A percentile compares a stretch with the other conserved stretches of the same genome.
Evolutionary conservation across 768 basidiomycete genomes (phyloP).

Genomic region (Pholiota molesta): DNA sequence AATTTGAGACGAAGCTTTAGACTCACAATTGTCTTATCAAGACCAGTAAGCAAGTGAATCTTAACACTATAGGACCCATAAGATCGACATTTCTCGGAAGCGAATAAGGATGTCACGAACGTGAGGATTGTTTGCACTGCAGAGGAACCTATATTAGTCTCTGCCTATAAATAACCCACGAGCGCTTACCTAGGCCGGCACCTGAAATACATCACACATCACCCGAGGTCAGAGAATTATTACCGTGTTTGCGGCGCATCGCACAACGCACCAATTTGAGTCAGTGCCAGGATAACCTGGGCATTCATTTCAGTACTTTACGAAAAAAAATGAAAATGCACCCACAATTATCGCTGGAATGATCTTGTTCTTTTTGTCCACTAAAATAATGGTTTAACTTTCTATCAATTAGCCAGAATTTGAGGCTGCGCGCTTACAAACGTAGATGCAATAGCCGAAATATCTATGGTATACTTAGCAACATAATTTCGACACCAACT

Average conservation of each 20-base stretch:
- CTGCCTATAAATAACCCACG: background rate
- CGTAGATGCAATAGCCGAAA: slow-evolving; percentile 22
- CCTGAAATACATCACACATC: background rate
- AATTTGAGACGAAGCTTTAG: background rate
- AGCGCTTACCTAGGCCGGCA: slow-evolving; percentile 9
- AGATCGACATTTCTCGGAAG: background rate
- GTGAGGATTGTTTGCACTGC: slow-evolving; percentile 8
- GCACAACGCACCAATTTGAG: slow-evolving; percentile 15
- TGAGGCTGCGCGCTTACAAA: slow-evolving; percentile 6
- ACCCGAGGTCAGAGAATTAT: background rate
- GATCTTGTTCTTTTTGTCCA: slow-evolving; percentile 20
- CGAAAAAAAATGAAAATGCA: background rate
- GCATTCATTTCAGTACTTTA: background rate
- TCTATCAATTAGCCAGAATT: too few relatives aligned
- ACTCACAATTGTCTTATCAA: slow-evolving; percentile 7
- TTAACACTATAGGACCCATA: background rate
- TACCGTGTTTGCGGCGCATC: background rate
- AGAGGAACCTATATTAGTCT: background rate
- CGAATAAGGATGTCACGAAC: background rate
- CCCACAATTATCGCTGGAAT: slow-evolving; percentile 22
- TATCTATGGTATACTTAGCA: slow-evolving; percentile 13
- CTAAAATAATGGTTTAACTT: background rate
- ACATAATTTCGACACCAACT: background rate
- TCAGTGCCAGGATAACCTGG: slow-evolving; percentile 14
- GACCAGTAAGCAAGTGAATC: slow-evolving; percentile 1